Conservation (phyloP, 371 early-diverging fungal species). For the Mortierella sp. region DNA sequence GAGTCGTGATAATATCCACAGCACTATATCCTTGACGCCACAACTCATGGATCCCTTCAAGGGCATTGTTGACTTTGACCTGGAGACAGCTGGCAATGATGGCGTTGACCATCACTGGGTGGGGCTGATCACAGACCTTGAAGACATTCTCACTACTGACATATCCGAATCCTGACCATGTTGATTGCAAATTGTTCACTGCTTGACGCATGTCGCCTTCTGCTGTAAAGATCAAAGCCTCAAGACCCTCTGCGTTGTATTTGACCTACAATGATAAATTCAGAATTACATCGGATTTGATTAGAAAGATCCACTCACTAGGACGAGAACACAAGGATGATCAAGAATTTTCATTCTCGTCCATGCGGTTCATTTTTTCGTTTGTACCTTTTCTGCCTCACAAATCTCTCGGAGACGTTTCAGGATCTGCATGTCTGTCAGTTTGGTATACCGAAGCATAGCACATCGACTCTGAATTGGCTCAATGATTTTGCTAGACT, state of each 20-base stretch:
- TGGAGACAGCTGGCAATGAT: slow-evolving; percentile 76
- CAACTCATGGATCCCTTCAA: slow-evolving; percentile 71
- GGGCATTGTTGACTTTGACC: slow-evolving; percentile 78
- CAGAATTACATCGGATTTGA: neutral
- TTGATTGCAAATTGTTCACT: slow-evolving; percentile 96
- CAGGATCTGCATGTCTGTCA: slow-evolving; percentile 82
- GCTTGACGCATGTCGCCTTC: slow-evolving; percentile 99
- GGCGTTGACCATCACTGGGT: slow-evolving; percentile 82
- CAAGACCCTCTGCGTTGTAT: slow-evolving; percentile 87
- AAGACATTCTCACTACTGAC: slow-evolving; percentile 92
- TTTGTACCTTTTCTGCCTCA: slow-evolving; percentile 84
- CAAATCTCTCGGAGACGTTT: slow-evolving; percentile 87
- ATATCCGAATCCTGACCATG: slow-evolving; percentile 84
- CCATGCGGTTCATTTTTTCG: neutral
- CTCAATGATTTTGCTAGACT: slow-evolving; percentile 97
- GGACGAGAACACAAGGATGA: neutral
- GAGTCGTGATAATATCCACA: slow-evolving; percentile 90
- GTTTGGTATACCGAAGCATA: slow-evolving; percentile 87
- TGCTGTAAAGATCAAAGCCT: slow-evolving; percentile 94
- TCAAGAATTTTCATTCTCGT: neutral
- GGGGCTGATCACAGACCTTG: slow-evolving; percentile 96
- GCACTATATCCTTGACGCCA: slow-evolving; percentile 89
- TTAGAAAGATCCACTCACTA: slow-evolving; percentile 7
- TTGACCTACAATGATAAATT: slow-evolving; percentile 62
- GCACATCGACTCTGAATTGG: slow-evolving; percentile 99